Evolutionary conservation across 768 basidiomycete genomes (phyloP).

Genomic region (Naganishia vaughanmartiniae): DNA sequence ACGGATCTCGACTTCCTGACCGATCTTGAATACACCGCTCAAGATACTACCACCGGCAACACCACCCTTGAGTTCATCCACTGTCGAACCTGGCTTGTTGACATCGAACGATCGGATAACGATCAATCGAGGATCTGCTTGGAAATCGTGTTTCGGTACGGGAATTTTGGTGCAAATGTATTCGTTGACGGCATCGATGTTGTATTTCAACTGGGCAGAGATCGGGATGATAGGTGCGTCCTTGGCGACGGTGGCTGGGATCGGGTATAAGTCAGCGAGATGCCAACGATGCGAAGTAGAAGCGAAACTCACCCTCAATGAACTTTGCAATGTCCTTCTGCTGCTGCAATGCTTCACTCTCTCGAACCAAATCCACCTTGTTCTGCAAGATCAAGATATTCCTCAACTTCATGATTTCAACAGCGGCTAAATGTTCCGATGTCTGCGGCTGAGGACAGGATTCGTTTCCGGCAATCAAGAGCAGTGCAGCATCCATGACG

Average conservation of each 20-base stretch:
- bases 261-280: neutral
- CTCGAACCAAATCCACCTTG: conserved; percentile 97
- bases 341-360: conserved; percentile 88
- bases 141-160: conserved; percentile 88
- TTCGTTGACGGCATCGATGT: conserved; percentile 98
- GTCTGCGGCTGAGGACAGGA: conserved; percentile 99
- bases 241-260: conserved; percentile 87
- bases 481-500: conserved; percentile 97
- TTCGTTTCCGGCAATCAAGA: conserved; percentile 96
- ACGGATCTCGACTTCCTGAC: conserved; percentile 92
- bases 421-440: conserved; percentile 94
- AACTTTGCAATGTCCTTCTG: conserved; percentile 93
- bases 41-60: conserved; percentile 97
- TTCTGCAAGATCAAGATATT: conserved; percentile 98
- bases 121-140: conserved; percentile 84
- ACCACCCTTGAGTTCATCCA: conserved; percentile 94
- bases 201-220: conserved; percentile 97
- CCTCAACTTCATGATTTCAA: conserved; percentile 98
- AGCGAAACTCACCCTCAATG: conserved; percentile 71
- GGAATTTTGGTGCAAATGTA: conserved; percentile 97
- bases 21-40: conserved; percentile 80
- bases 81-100: conserved; percentile 96
- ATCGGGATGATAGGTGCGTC: conserved; percentile 97
- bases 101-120: conserved; percentile 99
- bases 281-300: neutral